Base-by-base conservation (phyloP, 179 eudicot genomes). In the Silene noctiflora region DNA sequence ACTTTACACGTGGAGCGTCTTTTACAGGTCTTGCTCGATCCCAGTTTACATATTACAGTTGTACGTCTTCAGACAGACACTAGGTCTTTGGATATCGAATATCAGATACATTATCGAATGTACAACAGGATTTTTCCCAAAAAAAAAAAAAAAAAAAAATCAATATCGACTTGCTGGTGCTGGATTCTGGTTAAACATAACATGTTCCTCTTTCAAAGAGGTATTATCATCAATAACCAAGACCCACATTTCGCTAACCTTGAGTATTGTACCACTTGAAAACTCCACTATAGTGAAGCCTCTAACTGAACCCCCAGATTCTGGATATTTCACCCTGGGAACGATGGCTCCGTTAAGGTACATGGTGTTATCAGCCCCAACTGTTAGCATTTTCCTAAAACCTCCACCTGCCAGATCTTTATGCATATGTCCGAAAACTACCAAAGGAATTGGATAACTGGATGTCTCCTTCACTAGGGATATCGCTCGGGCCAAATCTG, bases 401-500 rank as follows among this genome's bases (percentile, higher is more conserved):
- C 97, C 95, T 73, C 91, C 89, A 83, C 55, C 55, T 58, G 87
- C 81, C 73, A 95, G 84, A 67, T 73, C 84, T 81, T 95, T 95
- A 76, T 95, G 99, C 99, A 95, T 95, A 85, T 95, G 99, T 55
- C 97, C 99, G 46, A 95, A 95, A 35, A 88, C 93, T 20, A 94
- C 96, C 84, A 95, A 76, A 63, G 96, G 94, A 76, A 92, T 82
- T 17, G 85, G 22, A 71, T 74, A 68, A 70, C 83, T 82, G 29
- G 86, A 77, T n/a, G 86, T 87, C 73, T 84, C 90, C 84, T 89
- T 94, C 25, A 92, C 31, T 29, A 77, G 83, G 62, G 91, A 80
- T 73, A 94, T 81, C 25, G 97, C 98, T 51, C 68, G 84, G 39
- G 83, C 89, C 74, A 94, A 84, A 84, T 92, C 97, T 94, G 94